These are phyloP conservation scores for Abrus pulchellus DNA, from an alignment of 306 rosid species.

Conservation along the genomic window DNA sequence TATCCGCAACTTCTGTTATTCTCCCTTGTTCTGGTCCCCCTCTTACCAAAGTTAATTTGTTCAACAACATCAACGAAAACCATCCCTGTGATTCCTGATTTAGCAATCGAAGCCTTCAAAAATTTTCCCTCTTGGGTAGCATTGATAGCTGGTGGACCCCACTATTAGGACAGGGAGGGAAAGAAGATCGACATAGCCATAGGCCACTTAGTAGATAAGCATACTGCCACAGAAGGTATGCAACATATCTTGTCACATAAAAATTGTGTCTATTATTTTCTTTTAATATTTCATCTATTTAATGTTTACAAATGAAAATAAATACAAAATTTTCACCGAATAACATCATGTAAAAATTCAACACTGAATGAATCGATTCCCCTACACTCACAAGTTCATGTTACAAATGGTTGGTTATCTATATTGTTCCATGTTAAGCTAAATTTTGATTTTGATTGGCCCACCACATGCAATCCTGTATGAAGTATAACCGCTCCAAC, in stretches of 20 bases:
- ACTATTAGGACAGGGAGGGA: neutral
- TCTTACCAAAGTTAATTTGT: slow-evolving; percentile 11
- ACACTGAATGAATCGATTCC: neutral
- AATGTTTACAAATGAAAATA: neutral
- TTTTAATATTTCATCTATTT: neutral
- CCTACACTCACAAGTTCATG: neutral
- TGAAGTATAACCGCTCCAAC: slow-evolving; percentile 75
- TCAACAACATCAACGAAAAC: slow-evolving; percentile 36
- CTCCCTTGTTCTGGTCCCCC: slow-evolving; percentile 23
- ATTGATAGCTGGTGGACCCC: slow-evolving; percentile 53
- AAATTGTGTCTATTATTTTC: neutral
- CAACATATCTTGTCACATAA: neutral
- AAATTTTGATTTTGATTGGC: slow-evolving; percentile 16
- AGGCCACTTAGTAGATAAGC: neutral
- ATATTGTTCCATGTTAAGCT: neutral
- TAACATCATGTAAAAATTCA: neutral
- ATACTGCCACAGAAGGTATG: slow-evolving; percentile 10
- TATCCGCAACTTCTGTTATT: neutral
- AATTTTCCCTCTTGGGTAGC: slow-evolving; percentile 27
- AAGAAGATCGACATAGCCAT: neutral
- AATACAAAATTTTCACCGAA: neutral
- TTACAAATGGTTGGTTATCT: neutral
- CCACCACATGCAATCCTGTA: slow-evolving; percentile 10
- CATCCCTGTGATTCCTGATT: slow-evolving; percentile 23
- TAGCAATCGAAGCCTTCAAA: neutral